phyloP scores from a whole-genome alignment of 306 rosid genomes.

The Crotalaria pallida region DNA sequence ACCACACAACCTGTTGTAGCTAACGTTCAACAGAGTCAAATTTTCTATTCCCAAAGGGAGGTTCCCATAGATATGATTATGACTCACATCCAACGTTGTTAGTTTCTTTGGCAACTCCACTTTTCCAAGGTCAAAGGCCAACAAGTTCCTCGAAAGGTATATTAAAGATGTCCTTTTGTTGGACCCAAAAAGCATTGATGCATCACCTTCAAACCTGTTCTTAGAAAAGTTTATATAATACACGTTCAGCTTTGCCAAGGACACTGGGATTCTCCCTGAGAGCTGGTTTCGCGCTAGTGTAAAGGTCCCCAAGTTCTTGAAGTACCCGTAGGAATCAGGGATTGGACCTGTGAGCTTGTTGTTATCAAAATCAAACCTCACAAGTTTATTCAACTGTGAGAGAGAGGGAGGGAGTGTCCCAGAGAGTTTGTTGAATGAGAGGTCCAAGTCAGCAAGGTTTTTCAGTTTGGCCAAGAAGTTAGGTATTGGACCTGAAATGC shows the following conservation, averaged over 20 bases:
- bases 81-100: conserved; percentile 32
- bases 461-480: neutral
- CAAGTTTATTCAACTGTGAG: neutral
- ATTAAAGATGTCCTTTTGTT: conserved; percentile 7
- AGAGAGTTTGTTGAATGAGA: neutral
- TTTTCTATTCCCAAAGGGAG: conserved; percentile 26
- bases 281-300: conserved; percentile 42
- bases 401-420: neutral
- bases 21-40: conserved; percentile 31
- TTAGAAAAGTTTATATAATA: conserved; percentile 22
- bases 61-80: conserved; percentile 38
- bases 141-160: conserved; percentile 38
- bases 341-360: conserved; percentile 38
- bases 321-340: conserved; percentile 25
- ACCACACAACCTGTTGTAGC: conserved; percentile 53
- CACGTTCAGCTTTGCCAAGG: conserved; percentile 17
- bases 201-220: conserved; percentile 52
- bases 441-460: neutral
- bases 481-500: neutral
- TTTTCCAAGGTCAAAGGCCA: conserved; percentile 32
- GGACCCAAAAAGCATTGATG: conserved; percentile 32
- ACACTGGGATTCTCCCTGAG: conserved; percentile 35
- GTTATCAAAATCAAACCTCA: conserved; percentile 17
- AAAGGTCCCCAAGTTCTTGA: neutral
- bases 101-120: conserved; percentile 22